Evolutionary conservation across 1,139 yeast genomes (phyloP), one percentile per base, ranked within the genome.

Genomic region (Candida sp.): DNA sequence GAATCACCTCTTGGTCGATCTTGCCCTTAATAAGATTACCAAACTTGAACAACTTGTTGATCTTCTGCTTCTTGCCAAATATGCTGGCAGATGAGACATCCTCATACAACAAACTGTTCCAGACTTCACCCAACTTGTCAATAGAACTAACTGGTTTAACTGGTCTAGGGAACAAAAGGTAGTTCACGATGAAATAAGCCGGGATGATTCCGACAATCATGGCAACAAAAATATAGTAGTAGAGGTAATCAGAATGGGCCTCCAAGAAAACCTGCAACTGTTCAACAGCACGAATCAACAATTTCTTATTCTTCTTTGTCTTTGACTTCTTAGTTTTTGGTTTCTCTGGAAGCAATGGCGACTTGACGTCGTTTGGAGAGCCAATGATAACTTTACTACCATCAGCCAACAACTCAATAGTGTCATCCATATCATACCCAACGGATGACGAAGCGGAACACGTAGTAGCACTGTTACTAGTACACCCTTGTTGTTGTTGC

Each of bases 221-320:
- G 1, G 52, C 54, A n/a, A 56, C 40, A 17, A 59, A 39, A 6
- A 34, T 34, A 50, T 61, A 63, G 50, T 64, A 64, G 46, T 58
- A 51, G 44, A 63, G 53, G 38, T 61, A 60, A 37, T 56, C 63
- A 3, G 67, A 57, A 52, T 64, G 54, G 1, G 55, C 35, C 22
- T 62, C 64, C 54, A 65, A 54, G 34, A 60, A 50, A 2, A 44
- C 30, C 43, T 51, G 59, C 22, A 60, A 42, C n/a, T 22, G 30
- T n/a, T 49, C 46, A 34, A 59, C 30, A 7, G 45, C 44, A 17
- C 39, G 30, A 40, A 42, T 39, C n/a, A 45, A 35, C 8, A 46
- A 7, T 7, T 37, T 44, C 35, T 31, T 43, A 37, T 35, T 12
- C 26, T 37, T 31, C 28, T 41, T 44, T 12, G 33, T 9, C 25